Conservation (phyloP, 768 basidiomycete genomes). For the Lactifluus subvellereus region DNA sequence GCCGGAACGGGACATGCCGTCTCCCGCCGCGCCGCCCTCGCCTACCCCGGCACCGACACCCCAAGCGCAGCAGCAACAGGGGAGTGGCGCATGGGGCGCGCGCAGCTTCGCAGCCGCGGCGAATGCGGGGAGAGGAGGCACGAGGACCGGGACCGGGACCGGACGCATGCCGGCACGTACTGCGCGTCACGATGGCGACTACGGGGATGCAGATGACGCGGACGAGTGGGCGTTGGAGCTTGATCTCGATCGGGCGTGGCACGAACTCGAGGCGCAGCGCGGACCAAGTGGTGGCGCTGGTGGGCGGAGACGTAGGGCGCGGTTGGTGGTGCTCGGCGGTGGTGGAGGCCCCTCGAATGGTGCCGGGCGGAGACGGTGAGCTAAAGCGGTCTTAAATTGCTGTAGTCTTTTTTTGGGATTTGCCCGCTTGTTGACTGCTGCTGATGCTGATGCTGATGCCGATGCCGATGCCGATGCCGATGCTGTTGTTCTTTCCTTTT, state of each 20-base stretch:
- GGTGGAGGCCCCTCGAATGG: slow-evolving; percentile 54
- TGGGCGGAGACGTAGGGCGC: slow-evolving; percentile 56
- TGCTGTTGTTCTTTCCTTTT: too few relatives aligned
- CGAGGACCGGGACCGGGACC: slow-evolving; percentile 29
- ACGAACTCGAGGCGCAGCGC: slow-evolving; percentile 61
- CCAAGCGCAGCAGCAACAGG: background rate
- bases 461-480: too few relatives aligned
- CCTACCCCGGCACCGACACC: background rate
- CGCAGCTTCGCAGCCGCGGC: slow-evolving; percentile 79
- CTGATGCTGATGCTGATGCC: too few relatives aligned
- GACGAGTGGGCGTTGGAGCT: slow-evolving; percentile 77
- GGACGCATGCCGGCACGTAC: slow-evolving; percentile 27
- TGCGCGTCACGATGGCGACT: slow-evolving; percentile 29
- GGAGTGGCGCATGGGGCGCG: slow-evolving; percentile 64
- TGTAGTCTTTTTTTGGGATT: too few relatives aligned
- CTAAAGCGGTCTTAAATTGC: too few relatives aligned
- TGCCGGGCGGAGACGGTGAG: slow-evolving; percentile 37
- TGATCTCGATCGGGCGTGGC: slow-evolving; percentile 46
- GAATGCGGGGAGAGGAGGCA: slow-evolving; percentile 39
- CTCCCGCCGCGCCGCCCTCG: background rate
- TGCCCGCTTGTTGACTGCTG: too few relatives aligned
- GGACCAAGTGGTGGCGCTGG: slow-evolving; percentile 24
- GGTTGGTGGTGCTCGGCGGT: slow-evolving; percentile 67
- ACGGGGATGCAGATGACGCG: slow-evolving; percentile 26
- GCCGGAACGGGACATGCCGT: background rate